Evolutionary conservation across 352 stramenopile species (phyloP).

Genomic region (Pythium oligandrum): DNA sequence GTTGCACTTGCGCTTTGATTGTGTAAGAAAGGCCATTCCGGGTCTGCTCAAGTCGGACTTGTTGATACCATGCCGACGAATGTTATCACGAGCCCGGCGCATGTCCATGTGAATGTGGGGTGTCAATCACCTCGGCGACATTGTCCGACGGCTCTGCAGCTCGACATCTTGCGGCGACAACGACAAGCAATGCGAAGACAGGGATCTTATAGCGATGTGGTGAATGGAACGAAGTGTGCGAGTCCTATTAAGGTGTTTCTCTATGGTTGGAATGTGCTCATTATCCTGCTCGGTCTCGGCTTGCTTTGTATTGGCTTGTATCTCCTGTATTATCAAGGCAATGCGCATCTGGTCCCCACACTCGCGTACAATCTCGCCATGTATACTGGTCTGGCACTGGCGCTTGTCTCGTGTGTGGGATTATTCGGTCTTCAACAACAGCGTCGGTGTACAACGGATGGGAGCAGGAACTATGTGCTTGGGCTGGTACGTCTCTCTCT

Average conservation of each 20-base stretch:
- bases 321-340: slow-evolving; percentile 54
- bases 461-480: slow-evolving; percentile 50
- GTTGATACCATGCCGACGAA: too few relatives aligned
- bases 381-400: slow-evolving; percentile 36
- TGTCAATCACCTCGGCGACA: not conserved
- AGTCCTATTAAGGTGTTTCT: slow-evolving; percentile 33
- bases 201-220: slow-evolving; percentile 32
- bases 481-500: slow-evolving; percentile 28
- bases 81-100: not conserved
- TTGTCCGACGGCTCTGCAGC: slow-evolving; percentile 10
- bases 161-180: slow-evolving; percentile 27
- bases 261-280: slow-evolving; percentile 50
- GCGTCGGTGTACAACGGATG: slow-evolving; percentile 42
- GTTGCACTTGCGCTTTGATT: not conserved
- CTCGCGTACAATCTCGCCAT: slow-evolving; percentile 48
- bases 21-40: slow-evolving; percentile 2
- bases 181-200: slow-evolving; percentile 25
- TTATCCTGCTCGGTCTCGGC: slow-evolving; percentile 42
- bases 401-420: slow-evolving; percentile 34
- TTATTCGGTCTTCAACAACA: slow-evolving; percentile 55
- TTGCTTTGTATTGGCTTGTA: slow-evolving; percentile 54
- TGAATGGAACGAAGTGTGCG: slow-evolving; percentile 24
- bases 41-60: too few relatives aligned
- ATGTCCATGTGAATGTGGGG: slow-evolving; percentile 12
- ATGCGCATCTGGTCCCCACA: slow-evolving; percentile 40